A percentile compares a stretch with the other conserved stretches of the same genome.
Evolutionary conservation across 148 eudicot genomes (phyloP).

Genomic region (Oxyria digyna): DNA sequence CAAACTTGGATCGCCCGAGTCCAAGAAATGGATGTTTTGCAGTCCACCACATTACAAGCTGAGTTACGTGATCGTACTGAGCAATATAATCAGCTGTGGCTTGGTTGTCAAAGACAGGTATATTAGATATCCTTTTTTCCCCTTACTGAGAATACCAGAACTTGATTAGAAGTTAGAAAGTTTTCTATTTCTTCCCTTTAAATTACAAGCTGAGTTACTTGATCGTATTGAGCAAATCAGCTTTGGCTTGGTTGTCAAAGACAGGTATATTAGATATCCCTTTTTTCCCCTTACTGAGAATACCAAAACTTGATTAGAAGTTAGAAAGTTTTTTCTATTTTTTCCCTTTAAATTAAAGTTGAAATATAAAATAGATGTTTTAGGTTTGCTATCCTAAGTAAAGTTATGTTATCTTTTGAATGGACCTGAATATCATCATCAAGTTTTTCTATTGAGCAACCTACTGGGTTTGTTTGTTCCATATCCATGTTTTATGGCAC

Average conservation of each 20-base stretch:
- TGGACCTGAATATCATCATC: no score
- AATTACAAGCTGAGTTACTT: constrained; percentile 70
- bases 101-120: constrained; percentile 86
- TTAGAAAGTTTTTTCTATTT: not conserved
- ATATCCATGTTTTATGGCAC: no score
- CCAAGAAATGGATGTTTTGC: constrained; percentile 86
- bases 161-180: not conserved
- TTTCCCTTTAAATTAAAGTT: constrained; percentile 25
- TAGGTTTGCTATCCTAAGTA: not conserved
- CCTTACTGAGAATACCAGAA: no score
- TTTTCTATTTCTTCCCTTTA: not conserved
- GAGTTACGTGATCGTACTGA: constrained; percentile 80
- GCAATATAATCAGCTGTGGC: constrained; percentile 80
- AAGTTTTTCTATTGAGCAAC: no score
- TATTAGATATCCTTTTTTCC: no score
- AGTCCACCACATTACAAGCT: constrained; percentile 66
- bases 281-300: no score
- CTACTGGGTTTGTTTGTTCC: no score
- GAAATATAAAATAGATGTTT: constrained; percentile 16
- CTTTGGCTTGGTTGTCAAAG: constrained; percentile 80
- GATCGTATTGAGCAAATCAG: constrained; percentile 78
- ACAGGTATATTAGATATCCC: constrained; percentile 37
- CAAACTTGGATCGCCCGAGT: constrained; percentile 77
- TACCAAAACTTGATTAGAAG: not conserved
- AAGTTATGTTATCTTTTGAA: not conserved